phyloP scores from a whole-genome alignment of 306 rosid species.

The Spatholobus suberectus region DNA sequence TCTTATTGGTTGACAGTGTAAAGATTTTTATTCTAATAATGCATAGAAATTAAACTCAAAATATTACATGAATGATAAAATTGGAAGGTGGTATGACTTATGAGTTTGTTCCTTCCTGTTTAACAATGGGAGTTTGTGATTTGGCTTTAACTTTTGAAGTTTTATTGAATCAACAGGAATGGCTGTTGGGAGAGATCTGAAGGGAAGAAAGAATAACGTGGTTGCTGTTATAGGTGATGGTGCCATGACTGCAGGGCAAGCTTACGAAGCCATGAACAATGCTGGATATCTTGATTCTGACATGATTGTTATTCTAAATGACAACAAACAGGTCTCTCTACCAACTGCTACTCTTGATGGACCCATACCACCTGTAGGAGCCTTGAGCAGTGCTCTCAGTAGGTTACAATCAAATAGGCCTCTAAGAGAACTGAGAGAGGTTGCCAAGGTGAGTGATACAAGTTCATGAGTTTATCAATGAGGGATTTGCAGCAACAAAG shows the following conservation, averaged over 20 bases:
- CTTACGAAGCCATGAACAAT: conserved; percentile 99
- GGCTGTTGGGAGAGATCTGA: conserved; percentile 98
- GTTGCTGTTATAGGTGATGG: conserved; percentile 95
- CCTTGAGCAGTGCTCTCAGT: conserved; percentile 97
- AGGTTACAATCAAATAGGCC: conserved; percentile 91
- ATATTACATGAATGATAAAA: neutral
- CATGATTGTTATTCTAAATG: conserved; percentile 97
- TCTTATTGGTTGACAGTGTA: neutral
- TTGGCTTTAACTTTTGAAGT: conserved; percentile 39
- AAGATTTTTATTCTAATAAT: neutral
- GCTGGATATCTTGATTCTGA: conserved; percentile 98
- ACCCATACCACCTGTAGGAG: conserved; percentile 91
- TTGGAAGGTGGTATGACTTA: neutral
- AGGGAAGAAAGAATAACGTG: conserved; percentile 77
- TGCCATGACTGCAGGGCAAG: conserved; percentile 99
- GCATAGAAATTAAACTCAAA: neutral
- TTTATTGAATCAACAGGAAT: conserved; percentile 66
- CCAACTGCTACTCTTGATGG: conserved; percentile 98
- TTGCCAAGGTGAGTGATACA: conserved; percentile 82
- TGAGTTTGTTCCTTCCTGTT: conserved; percentile 9
- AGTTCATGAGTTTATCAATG: conserved; percentile 3
- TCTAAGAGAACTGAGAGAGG: conserved; percentile 95
- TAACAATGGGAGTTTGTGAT: conserved; percentile 9
- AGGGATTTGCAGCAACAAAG: neutral
- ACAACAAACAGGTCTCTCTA: conserved; percentile 92